phyloP scores from a whole-genome alignment of 2,329 filamentous ascomycete genomes.

The Diaporthe ilicicola region DNA sequence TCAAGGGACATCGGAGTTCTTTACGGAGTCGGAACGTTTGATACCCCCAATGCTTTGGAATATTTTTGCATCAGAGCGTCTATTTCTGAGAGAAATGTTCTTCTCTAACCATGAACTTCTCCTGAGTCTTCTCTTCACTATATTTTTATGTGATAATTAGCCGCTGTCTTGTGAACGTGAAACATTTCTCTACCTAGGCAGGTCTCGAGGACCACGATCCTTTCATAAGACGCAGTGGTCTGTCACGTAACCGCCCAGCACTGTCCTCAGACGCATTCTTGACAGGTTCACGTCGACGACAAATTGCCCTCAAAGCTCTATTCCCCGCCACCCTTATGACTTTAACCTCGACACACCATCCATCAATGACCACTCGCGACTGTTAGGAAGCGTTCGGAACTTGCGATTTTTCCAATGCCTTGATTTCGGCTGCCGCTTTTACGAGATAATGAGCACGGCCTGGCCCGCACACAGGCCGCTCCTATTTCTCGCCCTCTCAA shows the following conservation, averaged over 20 bases:
- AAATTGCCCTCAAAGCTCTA: not conserved
- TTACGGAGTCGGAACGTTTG: constrained; percentile 9
- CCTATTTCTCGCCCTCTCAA: not conserved
- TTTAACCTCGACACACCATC: not conserved
- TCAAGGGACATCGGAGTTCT: not conserved
- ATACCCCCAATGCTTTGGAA: constrained; percentile 26
- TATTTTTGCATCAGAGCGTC: not conserved
- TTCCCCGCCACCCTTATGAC: no score
- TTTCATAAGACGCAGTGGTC: not conserved
- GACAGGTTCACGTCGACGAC: not conserved
- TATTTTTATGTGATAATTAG: not conserved
- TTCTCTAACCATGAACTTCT: not conserved
- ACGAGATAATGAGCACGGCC: not conserved
- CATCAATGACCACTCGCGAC: not conserved
- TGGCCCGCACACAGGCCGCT: not conserved
- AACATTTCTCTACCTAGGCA: no score
- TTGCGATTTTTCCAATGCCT: not conserved
- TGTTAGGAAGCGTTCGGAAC: not conserved
- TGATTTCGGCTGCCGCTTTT: not conserved
- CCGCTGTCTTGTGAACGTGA: not conserved
- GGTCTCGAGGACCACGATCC: not conserved
- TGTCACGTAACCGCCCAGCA: not conserved
- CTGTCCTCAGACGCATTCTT: no score
- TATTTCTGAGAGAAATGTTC: not conserved
- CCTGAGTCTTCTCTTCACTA: not conserved